Conservation (phyloP, 2,329 filamentous ascomycete genomes). For the Neophaeococcomyces mojaviensis region DNA sequence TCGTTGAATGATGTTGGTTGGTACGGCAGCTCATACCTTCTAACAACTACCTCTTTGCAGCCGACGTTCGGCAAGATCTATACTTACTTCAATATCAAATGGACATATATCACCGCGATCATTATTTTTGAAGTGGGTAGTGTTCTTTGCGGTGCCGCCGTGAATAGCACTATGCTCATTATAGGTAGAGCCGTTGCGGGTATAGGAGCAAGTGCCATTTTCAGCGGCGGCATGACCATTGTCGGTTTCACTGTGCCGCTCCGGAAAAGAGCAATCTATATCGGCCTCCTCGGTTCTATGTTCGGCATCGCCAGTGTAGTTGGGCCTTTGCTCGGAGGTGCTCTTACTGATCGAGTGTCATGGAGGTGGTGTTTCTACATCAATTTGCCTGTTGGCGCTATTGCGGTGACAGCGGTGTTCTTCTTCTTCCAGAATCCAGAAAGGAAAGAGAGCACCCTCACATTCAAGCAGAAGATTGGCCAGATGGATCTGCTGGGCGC, state of each 20-base stretch:
- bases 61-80: conserved; percentile 25
- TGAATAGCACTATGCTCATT: conserved; percentile 23
- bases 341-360: conserved; percentile 35
- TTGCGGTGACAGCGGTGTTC: conserved; percentile 28
- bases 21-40: conserved; percentile 24
- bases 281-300: conserved; percentile 45
- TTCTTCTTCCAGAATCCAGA: conserved; percentile 29
- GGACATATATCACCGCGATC: conserved; percentile 22
- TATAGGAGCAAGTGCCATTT: conserved; percentile 23
- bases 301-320: conserved; percentile 46
- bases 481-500: conserved; percentile 24
- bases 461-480: conserved; percentile 17
- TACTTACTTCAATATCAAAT: conserved; percentile 24
- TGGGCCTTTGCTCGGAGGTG: conserved; percentile 38
- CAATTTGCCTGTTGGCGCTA: conserved; percentile 33
- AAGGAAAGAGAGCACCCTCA: conserved; percentile 19
- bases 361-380: conserved; percentile 31
- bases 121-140: conserved; percentile 24
- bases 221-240: conserved; percentile 25
- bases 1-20: conserved; percentile 24
- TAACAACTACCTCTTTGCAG: conserved; percentile 24
- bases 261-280: conserved; percentile 22
- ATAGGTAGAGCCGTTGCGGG: conserved; percentile 26
- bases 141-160: conserved; percentile 23
- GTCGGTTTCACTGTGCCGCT: conserved; percentile 22